Conservation (phyloP, 129 eudicot genomes). For the Sambucus nigra region DNA sequence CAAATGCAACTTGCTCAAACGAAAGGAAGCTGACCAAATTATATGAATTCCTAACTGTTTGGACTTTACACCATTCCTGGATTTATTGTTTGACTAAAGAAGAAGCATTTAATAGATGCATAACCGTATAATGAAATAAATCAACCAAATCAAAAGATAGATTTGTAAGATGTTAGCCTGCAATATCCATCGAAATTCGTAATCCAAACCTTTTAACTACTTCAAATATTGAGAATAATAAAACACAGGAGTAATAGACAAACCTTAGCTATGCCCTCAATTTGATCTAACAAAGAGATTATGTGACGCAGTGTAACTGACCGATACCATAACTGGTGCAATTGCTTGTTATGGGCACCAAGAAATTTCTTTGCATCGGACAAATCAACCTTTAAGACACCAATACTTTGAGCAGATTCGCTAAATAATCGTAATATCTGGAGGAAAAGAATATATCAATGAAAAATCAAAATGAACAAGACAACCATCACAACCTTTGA, state of each 20-base stretch:
- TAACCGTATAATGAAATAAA: too few species aligned
- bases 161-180: too few species aligned
- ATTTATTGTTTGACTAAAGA: too few species aligned
- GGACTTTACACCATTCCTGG: too few species aligned
- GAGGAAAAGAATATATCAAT: constrained; percentile 5
- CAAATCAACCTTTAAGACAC: constrained; percentile 68
- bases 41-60: too few species aligned
- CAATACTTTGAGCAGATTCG: constrained; percentile 80
- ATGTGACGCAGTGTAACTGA: constrained; percentile 95
- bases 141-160: too few species aligned
- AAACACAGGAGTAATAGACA: constrained; percentile 3
- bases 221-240: too few species aligned
- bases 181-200: too few species aligned
- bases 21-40: too few species aligned
- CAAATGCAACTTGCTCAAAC: too few species aligned
- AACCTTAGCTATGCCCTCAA: constrained; percentile 95
- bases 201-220: too few species aligned
- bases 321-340: constrained; percentile 95
- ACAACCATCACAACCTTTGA: neutral
- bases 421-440: constrained; percentile 95
- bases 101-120: too few species aligned
- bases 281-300: constrained; percentile 86
- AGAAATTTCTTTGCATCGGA: constrained; percentile 77
- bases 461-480: neutral
- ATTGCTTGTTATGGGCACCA: constrained; percentile 91